Percentiles rank a stretch among this genome's conserved stretches.
Evolutionary conservation across 371 early-diverging fungal species (phyloP).

Genomic region (Nematocida parisii): DNA sequence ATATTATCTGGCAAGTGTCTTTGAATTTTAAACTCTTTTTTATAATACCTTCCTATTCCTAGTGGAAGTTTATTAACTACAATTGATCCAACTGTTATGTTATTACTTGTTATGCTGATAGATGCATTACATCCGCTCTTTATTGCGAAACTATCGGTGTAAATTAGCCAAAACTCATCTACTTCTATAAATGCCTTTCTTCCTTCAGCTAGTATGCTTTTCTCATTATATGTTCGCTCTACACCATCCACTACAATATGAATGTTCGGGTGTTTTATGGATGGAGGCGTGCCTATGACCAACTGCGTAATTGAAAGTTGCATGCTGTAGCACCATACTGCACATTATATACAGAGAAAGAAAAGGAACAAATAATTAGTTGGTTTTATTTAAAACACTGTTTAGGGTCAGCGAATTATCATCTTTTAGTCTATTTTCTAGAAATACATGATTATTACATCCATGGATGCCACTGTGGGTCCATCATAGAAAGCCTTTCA

Average conservation of each 20-base stretch:
- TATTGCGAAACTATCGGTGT: constrained; percentile 19
- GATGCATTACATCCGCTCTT: background rate
- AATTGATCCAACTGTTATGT: constrained; percentile 8
- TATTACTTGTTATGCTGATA: constrained; percentile 9
- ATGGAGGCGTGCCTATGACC: constrained; percentile 37
- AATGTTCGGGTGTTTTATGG: background rate
- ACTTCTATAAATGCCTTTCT: constrained; percentile 35
- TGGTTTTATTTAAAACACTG: constrained; percentile 24
- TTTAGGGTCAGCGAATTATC: background rate
- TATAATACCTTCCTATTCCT: constrained; percentile 42
- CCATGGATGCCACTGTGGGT: constrained; percentile 63
- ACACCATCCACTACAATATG: constrained; percentile 2
- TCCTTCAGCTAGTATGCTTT: background rate
- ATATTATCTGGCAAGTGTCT: constrained; percentile 17
- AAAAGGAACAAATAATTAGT: constrained; percentile 10
- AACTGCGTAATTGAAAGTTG: constrained; percentile 32
- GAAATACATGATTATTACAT: constrained; percentile 3
- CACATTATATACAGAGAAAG: constrained; percentile 12
- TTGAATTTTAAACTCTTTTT: constrained; percentile 20
- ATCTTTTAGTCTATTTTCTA: background rate
- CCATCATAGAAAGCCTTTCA: constrained; percentile 58
- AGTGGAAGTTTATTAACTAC: background rate
- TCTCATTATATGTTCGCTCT: background rate
- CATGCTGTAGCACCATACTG: background rate
- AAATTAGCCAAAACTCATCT: constrained; percentile 48